Evolutionary conservation across 1,284 basidiomycete genomes (phyloP).

Genomic region (Cryptococcus jaspeensis): DNA sequence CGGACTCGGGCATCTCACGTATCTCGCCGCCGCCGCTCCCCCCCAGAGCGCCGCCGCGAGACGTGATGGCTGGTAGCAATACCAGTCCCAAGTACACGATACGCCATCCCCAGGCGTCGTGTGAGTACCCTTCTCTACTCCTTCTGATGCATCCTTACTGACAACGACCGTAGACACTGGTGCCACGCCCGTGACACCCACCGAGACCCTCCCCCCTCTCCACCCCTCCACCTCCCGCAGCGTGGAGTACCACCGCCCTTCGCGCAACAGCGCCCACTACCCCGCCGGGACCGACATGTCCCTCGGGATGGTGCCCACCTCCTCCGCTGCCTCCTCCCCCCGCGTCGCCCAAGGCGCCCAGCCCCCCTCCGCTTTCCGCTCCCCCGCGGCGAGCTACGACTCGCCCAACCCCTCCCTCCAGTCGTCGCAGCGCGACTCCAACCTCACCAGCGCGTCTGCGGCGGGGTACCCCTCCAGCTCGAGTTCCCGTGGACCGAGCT

Average conservation of each 20-base stretch:
- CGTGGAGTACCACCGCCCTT: slow-evolving; percentile 47
- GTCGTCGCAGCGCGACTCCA: slow-evolving; percentile 23
- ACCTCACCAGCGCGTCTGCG: slow-evolving; percentile 11
- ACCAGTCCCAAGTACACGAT: slow-evolving; percentile 47
- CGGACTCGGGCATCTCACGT: too few species aligned
- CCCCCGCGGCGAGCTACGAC: slow-evolving; percentile 25
- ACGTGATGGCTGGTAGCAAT: slow-evolving; percentile 36
- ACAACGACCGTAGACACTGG: slow-evolving; percentile 43
- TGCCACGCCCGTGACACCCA: slow-evolving; percentile 45
- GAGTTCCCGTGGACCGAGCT: slow-evolving; percentile 12
- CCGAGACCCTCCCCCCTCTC: too few species aligned
- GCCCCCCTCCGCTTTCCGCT: slow-evolving; percentile 7
- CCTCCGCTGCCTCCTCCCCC: slow-evolving; percentile 20
- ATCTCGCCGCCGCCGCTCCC: too few species aligned
- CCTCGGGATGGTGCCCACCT: slow-evolving; percentile 42
- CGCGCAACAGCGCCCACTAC: slow-evolving; percentile 45
- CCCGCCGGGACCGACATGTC: slow-evolving; percentile 44
- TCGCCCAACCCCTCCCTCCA: too few species aligned
- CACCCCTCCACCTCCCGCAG: slow-evolving; percentile 30
- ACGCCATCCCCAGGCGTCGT: slow-evolving; percentile 48
- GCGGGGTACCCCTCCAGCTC: slow-evolving; percentile 10
- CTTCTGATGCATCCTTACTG: background rate
- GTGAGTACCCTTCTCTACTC: slow-evolving; percentile 41
- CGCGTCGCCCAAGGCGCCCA: slow-evolving; percentile 14
- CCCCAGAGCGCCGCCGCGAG: too few species aligned